Evolutionary conservation across 345 rosid species (phyloP), one percentile per base, ranked within the genome.

Genomic region (Arabidopsis suecica): DNA sequence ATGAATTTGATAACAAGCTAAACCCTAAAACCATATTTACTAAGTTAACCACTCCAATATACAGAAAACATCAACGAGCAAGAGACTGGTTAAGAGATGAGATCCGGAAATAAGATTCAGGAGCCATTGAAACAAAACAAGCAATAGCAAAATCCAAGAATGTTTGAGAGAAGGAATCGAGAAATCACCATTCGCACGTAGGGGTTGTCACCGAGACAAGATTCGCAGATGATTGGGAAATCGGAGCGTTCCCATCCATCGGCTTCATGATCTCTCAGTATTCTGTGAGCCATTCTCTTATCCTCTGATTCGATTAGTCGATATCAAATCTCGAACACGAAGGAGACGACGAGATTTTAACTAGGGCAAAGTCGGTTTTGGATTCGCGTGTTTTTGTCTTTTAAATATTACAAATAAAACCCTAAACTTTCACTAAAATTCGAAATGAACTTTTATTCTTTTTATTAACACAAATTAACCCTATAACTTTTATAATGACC

Each of bases 171-270:
- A 47, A 25, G 12, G 63, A 73, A 73, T 16, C 45, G 47, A 50
- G 36, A 20, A 14, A 58, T 23, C 77, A 93, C 97, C 98, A 93
- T 93, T 44, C 97, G 86, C 10, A 93, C 98, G 75, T 93, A 93
- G 0, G 98, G 98, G 59, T 93, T 93, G 82, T 93, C 95, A 14
- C 98, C 98, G 30, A 93, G 93, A 70, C 98, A 93, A n/a, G 98
- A 93, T 75, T 93, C 98, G 49, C 98, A 93, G 40, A 90, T 89
- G 58, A 93, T 93, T 7, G 98, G 98, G 58, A 93, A 93, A 74
- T 93, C 97, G 13, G 97, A 82, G 6, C 95, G 89, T 58, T 93
- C 98, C 98, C 97, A 93, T 6, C 97, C 97, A 68, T 90, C 97
- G 7, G 95, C 91, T 71, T 90, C 95, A 5, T 87, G 82, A 73